Evolutionary conservation across 352 stramenopile genomes (phyloP), one percentile per base, ranked within the genome.

Genomic region (Phytophthora sp.): DNA sequence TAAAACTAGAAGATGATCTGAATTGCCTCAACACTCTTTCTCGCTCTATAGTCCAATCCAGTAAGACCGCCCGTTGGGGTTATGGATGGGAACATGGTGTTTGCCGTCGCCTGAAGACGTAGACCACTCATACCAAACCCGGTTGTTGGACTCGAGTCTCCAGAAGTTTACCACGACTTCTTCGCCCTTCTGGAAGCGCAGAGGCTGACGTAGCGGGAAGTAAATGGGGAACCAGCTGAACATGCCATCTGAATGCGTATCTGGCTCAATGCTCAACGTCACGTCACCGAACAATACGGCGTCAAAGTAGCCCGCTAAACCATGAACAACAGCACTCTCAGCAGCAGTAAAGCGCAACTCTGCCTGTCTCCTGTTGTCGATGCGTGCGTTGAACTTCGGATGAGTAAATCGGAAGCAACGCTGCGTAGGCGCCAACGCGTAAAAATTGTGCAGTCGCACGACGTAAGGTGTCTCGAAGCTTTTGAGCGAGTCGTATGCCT

Each of bases 151-250:
- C 18, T 87, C 88, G 54, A 94, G 82, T 28, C 97, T 87, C 96
- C 97, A 99, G 51, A 99, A 94, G 54, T 88, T 86, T 31, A 97
- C 91, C 13, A 82, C 72, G 0, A 99, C 55, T 23, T 75, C 80
- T 31, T 97, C 86, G 15, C 84, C 83, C 28, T 86, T 69, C 34
- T 81, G 77, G 44, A 99, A 87, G 35, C 73, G 68, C 27, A 99
- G 51, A 0, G 97, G 97, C 21, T 94, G 72, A 5, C 84, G 84
- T 21, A 99, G 74, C 11, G 98, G 98, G 68, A 99, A 98, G 72
- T 97, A 99, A 45, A 99, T 89, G 20, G 98, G 97, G 77, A 99
- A 99, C 98, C 98, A 99, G 51, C 90, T 98, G 74, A 99, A 99
- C 97, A 99, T 99, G 34, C 96, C 95, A 52, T 94, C 81, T 9